phyloP scores from a whole-genome alignment of 164 flowering plant species.

The Amborella trichopoda region DNA sequence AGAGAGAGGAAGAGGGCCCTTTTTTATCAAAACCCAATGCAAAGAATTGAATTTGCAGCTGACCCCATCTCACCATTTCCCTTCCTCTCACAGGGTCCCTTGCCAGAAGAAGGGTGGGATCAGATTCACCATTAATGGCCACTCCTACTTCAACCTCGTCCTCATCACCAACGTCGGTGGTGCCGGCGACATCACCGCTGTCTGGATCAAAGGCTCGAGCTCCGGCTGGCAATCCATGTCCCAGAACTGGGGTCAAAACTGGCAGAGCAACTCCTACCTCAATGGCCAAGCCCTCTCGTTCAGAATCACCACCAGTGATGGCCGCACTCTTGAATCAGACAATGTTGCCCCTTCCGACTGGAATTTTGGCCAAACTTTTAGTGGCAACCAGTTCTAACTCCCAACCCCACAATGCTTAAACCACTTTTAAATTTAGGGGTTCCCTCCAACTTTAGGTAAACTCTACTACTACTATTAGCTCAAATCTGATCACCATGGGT shows the following conservation, averaged over 20 bases:
- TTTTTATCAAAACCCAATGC: no score
- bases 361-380: no score
- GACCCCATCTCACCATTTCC: no score
- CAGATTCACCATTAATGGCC: slow-evolving; percentile 69
- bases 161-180: slow-evolving; percentile 64
- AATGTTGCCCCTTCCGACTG: slow-evolving; percentile 52
- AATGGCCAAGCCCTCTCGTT: slow-evolving; percentile 65
- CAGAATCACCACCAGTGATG: slow-evolving; percentile 49
- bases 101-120: slow-evolving; percentile 58
- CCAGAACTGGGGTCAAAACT: no score
- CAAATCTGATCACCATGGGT: no score
- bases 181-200: slow-evolving; percentile 55
- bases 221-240: slow-evolving; percentile 60
- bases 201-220: slow-evolving; percentile 56
- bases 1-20: no score
- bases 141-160: slow-evolving; percentile 64
- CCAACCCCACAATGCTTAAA: no score
- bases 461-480: no score
- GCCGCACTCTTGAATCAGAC: slow-evolving; percentile 34
- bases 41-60: no score
- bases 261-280: slow-evolving; percentile 59
- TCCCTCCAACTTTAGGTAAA: no score
- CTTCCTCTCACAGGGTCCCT: slow-evolving; percentile 30
- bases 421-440: no score
- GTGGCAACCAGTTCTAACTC: no score